phyloP scores from a whole-genome alignment of 352 stramenopile genomes.

The Globisporangium spiculum region DNA sequence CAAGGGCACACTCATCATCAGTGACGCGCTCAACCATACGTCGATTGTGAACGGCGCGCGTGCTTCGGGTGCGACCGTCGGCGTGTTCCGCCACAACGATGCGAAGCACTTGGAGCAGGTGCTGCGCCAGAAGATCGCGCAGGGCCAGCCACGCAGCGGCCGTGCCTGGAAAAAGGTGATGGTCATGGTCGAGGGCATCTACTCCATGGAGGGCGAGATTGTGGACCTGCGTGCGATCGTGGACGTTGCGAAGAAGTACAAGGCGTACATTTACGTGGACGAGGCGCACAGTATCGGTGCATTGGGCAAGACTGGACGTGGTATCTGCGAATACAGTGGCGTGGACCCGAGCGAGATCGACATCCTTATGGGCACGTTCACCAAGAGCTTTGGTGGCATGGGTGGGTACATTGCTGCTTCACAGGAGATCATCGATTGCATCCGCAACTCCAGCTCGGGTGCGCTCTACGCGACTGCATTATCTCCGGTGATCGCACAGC shows the following conservation, averaged over 20 bases:
- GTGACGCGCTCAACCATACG: constrained; percentile 96
- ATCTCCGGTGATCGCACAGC: constrained; percentile 42
- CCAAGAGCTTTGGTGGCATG: constrained; percentile 94
- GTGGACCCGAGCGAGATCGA: constrained; percentile 91
- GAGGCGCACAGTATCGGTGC: constrained; percentile 95
- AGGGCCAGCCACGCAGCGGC: constrained; percentile 80
- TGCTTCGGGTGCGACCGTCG: constrained; percentile 82
- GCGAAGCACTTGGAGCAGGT: constrained; percentile 86
- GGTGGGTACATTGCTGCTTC: constrained; percentile 89
- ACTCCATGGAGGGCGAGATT: constrained; percentile 96
- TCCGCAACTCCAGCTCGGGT: constrained; percentile 32
- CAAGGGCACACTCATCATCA: constrained; percentile 90
- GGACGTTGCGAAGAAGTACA: constrained; percentile 91
- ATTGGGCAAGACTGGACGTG: constrained; percentile 87
- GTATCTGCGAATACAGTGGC: constrained; percentile 86
- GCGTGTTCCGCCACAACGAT: constrained; percentile 96
- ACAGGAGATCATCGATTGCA: background rate
- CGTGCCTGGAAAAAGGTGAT: constrained; percentile 96
- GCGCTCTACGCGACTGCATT: background rate
- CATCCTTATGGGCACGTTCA: constrained; percentile 97
- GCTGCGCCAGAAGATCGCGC: constrained; percentile 43
- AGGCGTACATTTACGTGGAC: constrained; percentile 94
- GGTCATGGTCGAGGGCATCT: constrained; percentile 94
- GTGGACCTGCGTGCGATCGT: constrained; percentile 89
- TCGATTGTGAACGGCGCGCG: constrained; percentile 95